Base-by-base conservation (phyloP, 352 stramenopile species). In the Pythium folliculosum region DNA sequence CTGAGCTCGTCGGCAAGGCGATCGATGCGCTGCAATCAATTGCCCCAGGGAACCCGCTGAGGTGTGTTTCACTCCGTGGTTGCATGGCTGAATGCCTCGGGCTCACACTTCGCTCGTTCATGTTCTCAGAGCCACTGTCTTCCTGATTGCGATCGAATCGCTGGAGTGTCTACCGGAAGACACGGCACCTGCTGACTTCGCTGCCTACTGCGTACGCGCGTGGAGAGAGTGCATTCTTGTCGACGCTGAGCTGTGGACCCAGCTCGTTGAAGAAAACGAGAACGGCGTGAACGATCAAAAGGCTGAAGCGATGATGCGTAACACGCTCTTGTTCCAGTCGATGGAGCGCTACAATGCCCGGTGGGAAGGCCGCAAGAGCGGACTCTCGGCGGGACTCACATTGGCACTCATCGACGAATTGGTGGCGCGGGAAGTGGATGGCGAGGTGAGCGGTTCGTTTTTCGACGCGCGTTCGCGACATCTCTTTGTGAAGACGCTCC, bases 401-500 rank as follows among this genome's bases (percentile, higher is more conserved):
- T 70, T 82, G 22, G 80, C 90, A 27, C 51, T 92, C 56, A 80
- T 94, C 51, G 80, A 87, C 63, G 79, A 82, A 17, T 64, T 94
- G 37, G 78, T 92, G 30, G 60, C 87, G 21, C 69, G 72, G 43
- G 82, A 93, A 58, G 77, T 69, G 21, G 53, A 77, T 51, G 72
- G 65, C 17, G 51, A 38, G 23, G 25, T 50, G 13, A 67, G 53
- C 22, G 72, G 81, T 59, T 81, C 78, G 0, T 60, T 89, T 5
- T 73, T 92, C 45, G 86, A 75, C 51, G 69, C 70, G 9, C 80
- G 74, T 22, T 81, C 77, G 25, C 78, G 85, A 22, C 84, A 90
- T 63, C 53, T 94, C 5, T 73, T 92, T 27, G 77, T 88, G 47
- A 94, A 94, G 78, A 89, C 86, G 50, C 75, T 94, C 51, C 77